Base-by-base conservation (phyloP, 306 rosid genomes). In the Pyrus communis region DNA sequence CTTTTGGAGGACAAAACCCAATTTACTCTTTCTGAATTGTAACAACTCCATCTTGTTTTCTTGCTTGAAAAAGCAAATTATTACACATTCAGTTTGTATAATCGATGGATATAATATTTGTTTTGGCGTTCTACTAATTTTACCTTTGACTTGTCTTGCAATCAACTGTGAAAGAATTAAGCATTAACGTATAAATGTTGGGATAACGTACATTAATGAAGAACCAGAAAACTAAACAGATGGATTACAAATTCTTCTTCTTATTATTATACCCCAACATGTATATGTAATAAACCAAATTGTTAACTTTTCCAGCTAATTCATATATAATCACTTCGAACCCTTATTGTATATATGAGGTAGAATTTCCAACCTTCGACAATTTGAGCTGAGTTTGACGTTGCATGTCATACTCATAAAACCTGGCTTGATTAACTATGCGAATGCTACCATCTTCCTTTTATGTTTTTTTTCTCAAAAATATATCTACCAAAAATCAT, bases 61-160 rank as follows among this genome's bases (percentile, higher is more conserved):
- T 89, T 91, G 93, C 90, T 86, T 81, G 58, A 76, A 66, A 60
- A 80, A 85, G 91, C 91, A 88, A 91, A 91, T 91, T 88, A 70
- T 54, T 13, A 40, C 40, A 17, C 22, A 69, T n/a, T n/a, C 71
- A 40, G 11, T 43, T 67, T 42, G 43, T 63, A 63, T 4, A 64
- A 64, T 64, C 35, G 42, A 64, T 31, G 43, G 35, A 28, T 51
- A 31, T 62, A 25, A 25, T 28, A 62, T 13, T 28, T 14, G 11
- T 27, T 25, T 62, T 22, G 27, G 38, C 67, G 5, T 61, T 61
- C 17, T 14, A 13, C 67, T 62, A 15, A 10, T 55, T 55, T 49
- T 51, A 51, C 55, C 8, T 51, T 51, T 51, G 21, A 72, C 66
- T n/a, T 55, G 51, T 35, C 28, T 31, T n/a, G 66, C 76, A 68